Evolutionary conservation across 1,139 yeast species (phyloP), one percentile per base, ranked within the genome.

Genomic region (Suzukiozyma palmioleophila): DNA sequence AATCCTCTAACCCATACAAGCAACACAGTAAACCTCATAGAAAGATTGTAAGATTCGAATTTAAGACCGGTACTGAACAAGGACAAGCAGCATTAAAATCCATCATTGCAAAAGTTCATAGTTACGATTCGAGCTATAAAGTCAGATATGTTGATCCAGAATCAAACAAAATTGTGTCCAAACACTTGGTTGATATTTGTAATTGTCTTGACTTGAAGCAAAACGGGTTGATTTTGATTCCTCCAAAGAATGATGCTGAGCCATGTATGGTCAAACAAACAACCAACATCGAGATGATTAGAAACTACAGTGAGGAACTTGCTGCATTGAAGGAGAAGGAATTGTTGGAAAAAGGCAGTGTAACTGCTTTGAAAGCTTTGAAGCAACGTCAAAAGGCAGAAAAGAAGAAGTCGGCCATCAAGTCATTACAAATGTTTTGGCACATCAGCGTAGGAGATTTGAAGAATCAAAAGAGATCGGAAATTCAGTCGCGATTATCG

Each of bases 381-480:
- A 52, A 50, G 24, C 65, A 53, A 43, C 52, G 69, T 30, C 57
- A 59, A 32, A 57, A 51, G 35, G 59, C 60, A 1, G 69, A 64
- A 37, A 61, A 57, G 55, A 69, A 66, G 45, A 64, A 62, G 42
- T 58, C 67, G 1, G 61, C 72, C 2, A 54, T 64, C n/a, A 69
- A 65, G 44, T 47, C 59, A 5, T 46, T 69, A 22, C 52, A 59
- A 5, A 48, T 70, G 8, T 56, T 62, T 16, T 71, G 75, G 75
- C 57, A 58, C 37, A 70, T 71, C 32, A 66, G 68, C 43, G 42
- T 57, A 13, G 57, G 69, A 32, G 77, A 71, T 50, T 60, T 71
- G 46, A 54, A 50, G 32, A 56, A 62, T 41, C 76, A 71, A 44
- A 71, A 70, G 47, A 52, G 43, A 32, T 48, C 51, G 3, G 76